Conservation (phyloP, 208 protist species). For the Trypanosoma mega region DNA sequence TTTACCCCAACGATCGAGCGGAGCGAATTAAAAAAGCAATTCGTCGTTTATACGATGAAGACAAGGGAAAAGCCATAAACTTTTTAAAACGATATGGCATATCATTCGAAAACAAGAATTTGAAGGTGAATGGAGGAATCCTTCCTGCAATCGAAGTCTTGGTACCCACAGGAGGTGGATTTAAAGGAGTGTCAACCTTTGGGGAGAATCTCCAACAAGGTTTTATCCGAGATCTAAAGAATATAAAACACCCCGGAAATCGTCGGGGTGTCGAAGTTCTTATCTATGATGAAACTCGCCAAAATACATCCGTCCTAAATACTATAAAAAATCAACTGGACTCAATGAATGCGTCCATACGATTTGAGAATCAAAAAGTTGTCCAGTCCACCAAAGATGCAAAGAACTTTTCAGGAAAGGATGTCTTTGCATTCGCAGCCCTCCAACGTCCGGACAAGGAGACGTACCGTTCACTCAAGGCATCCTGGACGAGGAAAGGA, state of each 20-base stretch:
- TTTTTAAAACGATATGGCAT: conserved; percentile 48
- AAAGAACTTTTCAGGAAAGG: conserved; percentile 6
- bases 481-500: conserved; percentile 20
- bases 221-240: conserved; percentile 35
- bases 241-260: conserved; percentile 20
- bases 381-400: background rate
- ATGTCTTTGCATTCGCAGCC: conserved; percentile 30
- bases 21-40: conserved; percentile 23
- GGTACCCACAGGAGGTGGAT: conserved; percentile 33
- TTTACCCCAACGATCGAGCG: conserved; percentile 46
- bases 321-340: conserved; percentile 40
- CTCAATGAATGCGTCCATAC: conserved; percentile 18
- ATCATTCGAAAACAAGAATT: conserved; percentile 19
- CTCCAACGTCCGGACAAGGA: conserved; percentile 27
- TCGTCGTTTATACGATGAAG: conserved; percentile 17
- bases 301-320: background rate
- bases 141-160: conserved; percentile 38
- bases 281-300: conserved; percentile 37
- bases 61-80: conserved; percentile 12
- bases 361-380: conserved; percentile 12
- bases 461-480: conserved; percentile 38
- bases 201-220: conserved; percentile 37
- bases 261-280: conserved; percentile 18
- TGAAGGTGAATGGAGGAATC: conserved; percentile 32
- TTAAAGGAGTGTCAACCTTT: conserved; percentile 24